Percentiles rank a stretch among this genome's conserved stretches.
Conservation (phyloP, 2,329 filamentous ascomycete species). For the Penicillium olsonii region DNA sequence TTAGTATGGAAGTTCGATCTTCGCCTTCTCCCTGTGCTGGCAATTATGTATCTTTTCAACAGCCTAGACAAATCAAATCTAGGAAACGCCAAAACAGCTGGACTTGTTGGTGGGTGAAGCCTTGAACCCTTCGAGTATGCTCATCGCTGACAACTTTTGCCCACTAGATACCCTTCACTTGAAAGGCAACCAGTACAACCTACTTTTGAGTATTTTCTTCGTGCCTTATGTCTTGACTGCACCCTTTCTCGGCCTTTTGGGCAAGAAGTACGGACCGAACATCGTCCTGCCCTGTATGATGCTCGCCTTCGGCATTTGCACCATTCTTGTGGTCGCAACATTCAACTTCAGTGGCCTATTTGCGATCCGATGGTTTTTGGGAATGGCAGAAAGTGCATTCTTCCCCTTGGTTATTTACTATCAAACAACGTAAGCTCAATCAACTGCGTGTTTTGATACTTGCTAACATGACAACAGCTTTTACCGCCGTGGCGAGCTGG, state of each 20-base stretch:
- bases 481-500: slow-evolving; percentile 32
- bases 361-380: slow-evolving; percentile 30
- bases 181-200: slow-evolving; percentile 28
- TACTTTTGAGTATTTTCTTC: slow-evolving; percentile 31
- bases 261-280: slow-evolving; percentile 31
- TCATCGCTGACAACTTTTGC: neutral
- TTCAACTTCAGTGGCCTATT: slow-evolving; percentile 29
- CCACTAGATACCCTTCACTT: slow-evolving; percentile 25
- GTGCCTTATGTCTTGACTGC: slow-evolving; percentile 31
- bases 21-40: slow-evolving; percentile 52
- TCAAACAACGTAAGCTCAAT: slow-evolving; percentile 24
- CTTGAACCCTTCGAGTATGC: neutral
- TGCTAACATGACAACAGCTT: slow-evolving; percentile 12
- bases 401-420: slow-evolving; percentile 33
- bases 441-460: neutral
- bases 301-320: slow-evolving; percentile 27
- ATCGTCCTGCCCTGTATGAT: slow-evolving; percentile 30
- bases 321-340: slow-evolving; percentile 22
- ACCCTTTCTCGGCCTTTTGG: slow-evolving; percentile 28
- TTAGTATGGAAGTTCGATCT: slow-evolving; percentile 54
- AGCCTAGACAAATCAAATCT: slow-evolving; percentile 47
- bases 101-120: slow-evolving; percentile 19
- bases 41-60: slow-evolving; percentile 58
- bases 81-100: slow-evolving; percentile 31
- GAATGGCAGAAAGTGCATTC: slow-evolving; percentile 31